Evolutionary conservation across 2,329 filamentous ascomycete genomes (phyloP).

Genomic region (Juglanconis sp.): DNA sequence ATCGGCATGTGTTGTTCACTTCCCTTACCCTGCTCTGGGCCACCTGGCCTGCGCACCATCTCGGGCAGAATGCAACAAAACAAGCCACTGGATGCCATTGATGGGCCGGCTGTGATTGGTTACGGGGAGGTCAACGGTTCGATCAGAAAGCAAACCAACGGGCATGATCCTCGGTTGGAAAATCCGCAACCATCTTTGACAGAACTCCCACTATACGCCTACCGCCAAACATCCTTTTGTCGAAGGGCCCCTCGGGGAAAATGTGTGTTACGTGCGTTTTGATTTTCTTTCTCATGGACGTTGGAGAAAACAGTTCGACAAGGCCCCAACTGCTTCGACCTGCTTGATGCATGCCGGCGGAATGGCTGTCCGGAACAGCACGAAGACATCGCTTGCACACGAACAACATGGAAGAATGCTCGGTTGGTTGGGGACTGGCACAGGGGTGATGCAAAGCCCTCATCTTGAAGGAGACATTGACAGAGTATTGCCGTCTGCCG

Average conservation of each 20-base stretch:
- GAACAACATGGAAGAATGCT: background rate
- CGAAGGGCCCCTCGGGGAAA: conserved; percentile 3
- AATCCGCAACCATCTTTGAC: background rate
- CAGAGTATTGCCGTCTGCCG: background rate
- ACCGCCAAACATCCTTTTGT: background rate
- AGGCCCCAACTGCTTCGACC: background rate
- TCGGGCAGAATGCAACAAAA: background rate
- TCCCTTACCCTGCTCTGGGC: background rate
- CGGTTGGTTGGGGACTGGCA: background rate
- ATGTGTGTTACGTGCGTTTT: conserved; percentile 12
- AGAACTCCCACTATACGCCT: background rate
- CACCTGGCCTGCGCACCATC: conserved; percentile 3
- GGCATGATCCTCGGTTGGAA: background rate
- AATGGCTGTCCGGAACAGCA: conserved; percentile 17
- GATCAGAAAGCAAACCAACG: background rate
- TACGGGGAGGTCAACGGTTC: background rate
- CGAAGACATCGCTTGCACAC: background rate
- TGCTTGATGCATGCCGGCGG: background rate
- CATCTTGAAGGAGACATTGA: background rate
- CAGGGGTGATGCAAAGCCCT: background rate
- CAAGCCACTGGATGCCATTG: background rate
- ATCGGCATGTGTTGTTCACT: background rate
- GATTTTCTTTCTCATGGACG: background rate
- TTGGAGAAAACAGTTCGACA: background rate
- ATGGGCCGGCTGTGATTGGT: background rate